Evolutionary conservation across 192 early-diverging fungal species (phyloP), one percentile per base, ranked within the genome.

Genomic region (Gonapodya prolifera): DNA sequence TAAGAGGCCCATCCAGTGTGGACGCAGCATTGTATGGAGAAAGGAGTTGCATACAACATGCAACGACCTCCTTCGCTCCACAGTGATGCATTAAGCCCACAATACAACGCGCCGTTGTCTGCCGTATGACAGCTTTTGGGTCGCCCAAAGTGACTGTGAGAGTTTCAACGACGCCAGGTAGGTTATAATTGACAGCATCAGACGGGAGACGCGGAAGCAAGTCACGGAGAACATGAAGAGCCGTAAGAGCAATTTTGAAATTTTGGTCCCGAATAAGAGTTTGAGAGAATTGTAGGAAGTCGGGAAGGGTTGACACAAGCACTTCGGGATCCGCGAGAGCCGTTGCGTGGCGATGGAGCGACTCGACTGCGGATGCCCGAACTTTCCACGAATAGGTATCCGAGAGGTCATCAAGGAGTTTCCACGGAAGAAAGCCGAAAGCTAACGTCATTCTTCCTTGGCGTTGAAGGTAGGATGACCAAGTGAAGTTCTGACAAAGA

Each of bases 191-290:
- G 8, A 61, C 8, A 61, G 8, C 45, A 16, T 61, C 13, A 76
- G 81, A 17, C 34, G 33, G 18, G 79, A 74, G 29, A 30, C 70
- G 28, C 35, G 34, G 13, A 75, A 78, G 30, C 31, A 80, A 0
- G 32, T 81, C 77, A 33, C 79, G 69, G 23, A 82, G 70, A 18
- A 75, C 71, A n/a, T 77, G 79, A 31, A 80, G 75, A 17, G 81
- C 74, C 17, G 79, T 81, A 33, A 82, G 77, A 8, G 77, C 76
- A 30, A 82, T 80, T 13, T 74, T 83, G 75, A 82, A 82, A 61
- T 82, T 78, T 13, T n/a, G 32, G 75, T 82, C 81, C 8, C 30
- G 61, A 17, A 80, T 18, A 17, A 82, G 77, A 1, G 34, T 70
- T 31, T 32, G n/a, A 1, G 80, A 45, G 61, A 80, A 82, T 2